Conservation (phyloP, 2,329 filamentous ascomycete species). For the Zymoseptoria crescenta region DNA sequence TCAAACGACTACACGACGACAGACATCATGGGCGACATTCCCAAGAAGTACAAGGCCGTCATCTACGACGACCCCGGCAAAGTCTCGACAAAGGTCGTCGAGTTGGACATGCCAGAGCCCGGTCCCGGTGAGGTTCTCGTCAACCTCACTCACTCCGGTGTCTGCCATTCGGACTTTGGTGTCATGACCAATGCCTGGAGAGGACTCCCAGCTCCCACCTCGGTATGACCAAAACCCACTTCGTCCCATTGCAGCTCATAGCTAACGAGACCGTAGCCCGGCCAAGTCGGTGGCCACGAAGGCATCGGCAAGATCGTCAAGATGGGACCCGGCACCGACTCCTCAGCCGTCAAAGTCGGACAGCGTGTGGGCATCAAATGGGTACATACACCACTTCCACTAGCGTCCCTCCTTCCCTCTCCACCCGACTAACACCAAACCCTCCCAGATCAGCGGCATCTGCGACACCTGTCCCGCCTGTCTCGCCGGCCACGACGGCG, state of each 20-base stretch:
- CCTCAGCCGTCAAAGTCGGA: slow-evolving; percentile 52
- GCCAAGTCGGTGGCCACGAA: slow-evolving; percentile 60
- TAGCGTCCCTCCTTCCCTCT: background rate
- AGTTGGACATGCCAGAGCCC: slow-evolving; percentile 57
- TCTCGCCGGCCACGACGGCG: slow-evolving; percentile 46
- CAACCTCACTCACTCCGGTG: slow-evolving; percentile 49
- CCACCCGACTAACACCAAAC: background rate
- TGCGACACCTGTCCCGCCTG: slow-evolving; percentile 50
- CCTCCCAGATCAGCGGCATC: slow-evolving; percentile 39
- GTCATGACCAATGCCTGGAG: slow-evolving; percentile 40
- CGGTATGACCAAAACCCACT: slow-evolving; percentile 31
- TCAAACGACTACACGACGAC: background rate
- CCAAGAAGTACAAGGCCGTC: slow-evolving; percentile 55
- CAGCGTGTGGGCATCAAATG: slow-evolving; percentile 66
- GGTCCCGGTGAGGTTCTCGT: slow-evolving; percentile 45
- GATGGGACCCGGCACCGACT: slow-evolving; percentile 53
- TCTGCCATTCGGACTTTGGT: slow-evolving; percentile 57
- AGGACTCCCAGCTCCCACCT: slow-evolving; percentile 51
- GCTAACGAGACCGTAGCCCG: background rate
- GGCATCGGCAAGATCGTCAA: slow-evolving; percentile 58
- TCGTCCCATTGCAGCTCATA: background rate
- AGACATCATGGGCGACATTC: slow-evolving; percentile 27
- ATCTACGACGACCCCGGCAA: slow-evolving; percentile 59
- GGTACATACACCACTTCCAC: slow-evolving; percentile 19
- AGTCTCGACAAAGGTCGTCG: slow-evolving; percentile 56